Base-by-base conservation (phyloP, 768 basidiomycete species). In the Mycena floridula region DNA sequence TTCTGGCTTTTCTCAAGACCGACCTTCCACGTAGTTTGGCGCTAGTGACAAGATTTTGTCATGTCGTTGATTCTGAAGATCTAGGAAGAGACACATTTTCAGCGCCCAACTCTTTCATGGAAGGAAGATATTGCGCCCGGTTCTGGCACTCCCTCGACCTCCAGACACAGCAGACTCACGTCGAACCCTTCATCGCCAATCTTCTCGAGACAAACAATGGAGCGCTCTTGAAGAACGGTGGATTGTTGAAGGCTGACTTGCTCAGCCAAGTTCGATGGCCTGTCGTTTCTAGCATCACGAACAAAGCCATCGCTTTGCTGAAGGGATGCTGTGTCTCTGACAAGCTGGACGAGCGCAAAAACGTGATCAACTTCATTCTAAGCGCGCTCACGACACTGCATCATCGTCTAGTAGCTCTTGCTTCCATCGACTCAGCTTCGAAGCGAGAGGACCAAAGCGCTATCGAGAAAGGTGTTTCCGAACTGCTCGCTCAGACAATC, bases 71-170 rank as follows among this genome's bases (percentile, higher is more conserved):
- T 38, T 5, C 46, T 7, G 23, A 43, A 25, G 42, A 47, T 26
- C 46, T 41, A 30, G 38, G 38, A 8, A 15, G 21, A 39, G 5
- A 39, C 21, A 13, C n/a, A 15, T 22, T 39, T 16, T 23, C n/a
- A n/a, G n/a, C 22, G 21, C 38, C 38, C 22, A 11, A 15, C 22
- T n/a, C 38, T 3, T 39, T 39, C 38, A 39, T 18, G 38, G 42
- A 45, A 13, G 30, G 40, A 18, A 43, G 44, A 37, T 47, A 42
- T 28, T 22, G 44, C 25, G 43, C 43, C 37, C 22, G 26, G 22
- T 53, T 53, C 44, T 53, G 52, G 52, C 49, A 50, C 21, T 16
- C 36, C 8, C 43, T 53, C 25, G 40, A 44, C 45, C 43, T 53
- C 37, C 20, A 50, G 23, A 44, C 37, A n/a, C 52, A 53, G 40